Evolutionary conservation across 257 asterid species (phyloP).

Genomic region (Handroanthus guayacan): DNA sequence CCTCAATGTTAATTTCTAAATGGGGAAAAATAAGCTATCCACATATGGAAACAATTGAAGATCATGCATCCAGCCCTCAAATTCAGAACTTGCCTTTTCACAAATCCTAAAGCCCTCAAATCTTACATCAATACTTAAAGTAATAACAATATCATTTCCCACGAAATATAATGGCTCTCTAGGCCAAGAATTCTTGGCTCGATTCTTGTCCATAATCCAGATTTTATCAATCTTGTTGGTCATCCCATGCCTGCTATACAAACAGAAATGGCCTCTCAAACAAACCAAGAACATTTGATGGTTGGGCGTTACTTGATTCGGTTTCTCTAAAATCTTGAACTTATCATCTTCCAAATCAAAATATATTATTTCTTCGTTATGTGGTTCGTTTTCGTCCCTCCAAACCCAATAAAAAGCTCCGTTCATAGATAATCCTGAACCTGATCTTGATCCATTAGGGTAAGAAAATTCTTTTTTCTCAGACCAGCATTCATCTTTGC

Average conservation of each 20-base stretch:
- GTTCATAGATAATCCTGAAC: not conserved
- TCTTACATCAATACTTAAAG: not conserved
- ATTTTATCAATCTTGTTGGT: not conserved
- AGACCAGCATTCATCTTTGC: not conserved
- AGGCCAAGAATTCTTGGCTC: not conserved
- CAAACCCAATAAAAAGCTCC: constrained; percentile 4
- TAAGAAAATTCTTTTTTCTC: not conserved
- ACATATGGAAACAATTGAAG: not conserved
- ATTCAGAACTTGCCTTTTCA: not conserved
- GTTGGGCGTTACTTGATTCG: not conserved
- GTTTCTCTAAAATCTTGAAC: constrained; percentile 1
- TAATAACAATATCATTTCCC: not conserved
- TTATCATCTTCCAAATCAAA: constrained; percentile 12
- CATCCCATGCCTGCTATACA: not conserved
- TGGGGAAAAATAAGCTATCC: constrained; percentile 8
- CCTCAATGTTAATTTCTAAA: not conserved
- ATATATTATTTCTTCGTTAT: not conserved
- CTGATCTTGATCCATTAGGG: not conserved
- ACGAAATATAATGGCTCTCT: not conserved
- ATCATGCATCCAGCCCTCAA: not conserved
- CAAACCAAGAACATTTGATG: not conserved
- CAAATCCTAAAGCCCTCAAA: not conserved
- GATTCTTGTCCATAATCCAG: not conserved
- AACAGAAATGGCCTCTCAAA: not conserved
- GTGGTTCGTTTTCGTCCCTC: too few relatives aligned